Conservation (phyloP, 148 eudicot genomes). For the Polygonum aviculare region DNA sequence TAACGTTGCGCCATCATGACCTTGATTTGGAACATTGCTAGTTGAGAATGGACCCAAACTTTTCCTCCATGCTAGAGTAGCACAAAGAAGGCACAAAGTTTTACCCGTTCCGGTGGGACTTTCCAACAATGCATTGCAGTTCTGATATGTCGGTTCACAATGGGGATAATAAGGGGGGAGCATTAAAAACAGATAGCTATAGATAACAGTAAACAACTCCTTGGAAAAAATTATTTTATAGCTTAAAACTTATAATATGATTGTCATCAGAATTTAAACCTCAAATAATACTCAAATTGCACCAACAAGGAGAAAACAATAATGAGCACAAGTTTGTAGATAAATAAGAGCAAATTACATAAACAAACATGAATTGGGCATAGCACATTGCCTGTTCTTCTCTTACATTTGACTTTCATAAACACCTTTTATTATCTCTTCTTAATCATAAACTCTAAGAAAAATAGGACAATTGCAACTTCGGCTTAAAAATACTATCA, state of each 20-base stretch:
- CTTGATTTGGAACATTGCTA: slow-evolving; percentile 18
- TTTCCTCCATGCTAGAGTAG: slow-evolving; percentile 91
- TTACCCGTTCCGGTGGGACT: slow-evolving; percentile 99
- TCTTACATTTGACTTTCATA: not conserved
- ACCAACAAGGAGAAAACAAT: not conserved
- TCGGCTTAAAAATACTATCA: not conserved
- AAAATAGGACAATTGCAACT: not conserved
- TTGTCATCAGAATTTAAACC: not conserved
- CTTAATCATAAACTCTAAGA: not conserved
- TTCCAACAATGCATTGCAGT: slow-evolving; percentile 77
- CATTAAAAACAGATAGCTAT: not conserved
- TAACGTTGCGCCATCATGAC: slow-evolving; percentile 24
- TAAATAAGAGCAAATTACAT: not conserved
- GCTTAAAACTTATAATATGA: not conserved
- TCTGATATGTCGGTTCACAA: slow-evolving; percentile 33
- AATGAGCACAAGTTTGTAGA: not conserved
- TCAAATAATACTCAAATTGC: not conserved
- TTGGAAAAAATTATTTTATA: not conserved
- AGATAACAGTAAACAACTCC: not conserved
- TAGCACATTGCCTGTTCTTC: not conserved
- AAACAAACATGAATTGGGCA: not conserved
- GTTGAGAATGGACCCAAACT: slow-evolving; percentile 73
- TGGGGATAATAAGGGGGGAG: not conserved
- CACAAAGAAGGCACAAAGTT: slow-evolving; percentile 93
- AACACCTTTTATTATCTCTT: not conserved